These are phyloP conservation scores for Saccharomycopsis javanensis DNA, from an alignment of 805 yeast genomes.

Conservation along the genomic window DNA sequence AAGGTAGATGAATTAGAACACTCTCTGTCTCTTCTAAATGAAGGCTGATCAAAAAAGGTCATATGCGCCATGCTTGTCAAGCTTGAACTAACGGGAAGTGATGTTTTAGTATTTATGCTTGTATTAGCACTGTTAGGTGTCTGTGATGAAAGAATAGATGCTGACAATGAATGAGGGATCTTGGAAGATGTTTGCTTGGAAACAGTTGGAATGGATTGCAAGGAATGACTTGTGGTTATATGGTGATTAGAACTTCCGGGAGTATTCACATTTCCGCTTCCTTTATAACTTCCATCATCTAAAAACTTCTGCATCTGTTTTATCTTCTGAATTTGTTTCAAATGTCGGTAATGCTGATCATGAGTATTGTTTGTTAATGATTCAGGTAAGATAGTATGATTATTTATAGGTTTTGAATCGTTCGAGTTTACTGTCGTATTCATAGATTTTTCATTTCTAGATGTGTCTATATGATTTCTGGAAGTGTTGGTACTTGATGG, in stretches of 20 bases:
- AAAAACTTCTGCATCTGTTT: slow-evolving; percentile 11
- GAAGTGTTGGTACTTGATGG: not conserved
- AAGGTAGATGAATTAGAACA: slow-evolving; percentile 17
- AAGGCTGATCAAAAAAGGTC: slow-evolving; percentile 1
- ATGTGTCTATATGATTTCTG: not conserved
- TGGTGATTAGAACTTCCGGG: not conserved
- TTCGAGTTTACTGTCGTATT: not conserved
- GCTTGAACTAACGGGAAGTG: not conserved
- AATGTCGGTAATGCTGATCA: slow-evolving; percentile 16
- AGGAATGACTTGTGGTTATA: not conserved
- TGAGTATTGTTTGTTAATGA: not conserved
- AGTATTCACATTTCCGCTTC: not conserved
- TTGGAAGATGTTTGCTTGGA: not conserved
- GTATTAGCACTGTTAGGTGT: not conserved
- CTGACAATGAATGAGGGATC: slow-evolving; percentile 13
- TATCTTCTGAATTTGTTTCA: slow-evolving; percentile 16
- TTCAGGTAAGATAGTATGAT: not conserved
- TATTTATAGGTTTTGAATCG: not conserved
- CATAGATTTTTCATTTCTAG: not conserved
- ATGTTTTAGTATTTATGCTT: not conserved
- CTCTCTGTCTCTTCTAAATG: slow-evolving; percentile 5
- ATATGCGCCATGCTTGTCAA: slow-evolving; percentile 1
- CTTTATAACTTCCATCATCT: not conserved
- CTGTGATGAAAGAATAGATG: not conserved
- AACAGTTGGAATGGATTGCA: not conserved